Base-by-base conservation (phyloP, 2,329 filamentous ascomycete genomes). In the Fusarium buxicola region DNA sequence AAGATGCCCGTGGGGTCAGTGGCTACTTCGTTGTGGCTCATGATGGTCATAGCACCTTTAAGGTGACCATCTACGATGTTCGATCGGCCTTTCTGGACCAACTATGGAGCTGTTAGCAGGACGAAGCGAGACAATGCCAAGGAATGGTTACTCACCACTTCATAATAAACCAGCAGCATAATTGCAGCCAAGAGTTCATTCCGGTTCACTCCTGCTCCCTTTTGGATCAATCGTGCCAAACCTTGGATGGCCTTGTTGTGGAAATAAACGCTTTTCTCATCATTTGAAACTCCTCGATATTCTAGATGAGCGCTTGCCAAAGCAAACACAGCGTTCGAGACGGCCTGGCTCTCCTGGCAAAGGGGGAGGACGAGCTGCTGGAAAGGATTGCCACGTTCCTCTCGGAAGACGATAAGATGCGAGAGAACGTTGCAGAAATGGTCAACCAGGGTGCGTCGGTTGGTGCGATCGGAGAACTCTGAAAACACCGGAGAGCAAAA, bases 311-410 rank as follows among this genome's bases (percentile, higher is more conserved):
- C 94, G 54, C 90, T 91, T 1, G 92, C 87, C 8, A 97, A 80
- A 1, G 93, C 92, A 56, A 92, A 93, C 58, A 97, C 90, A 9
- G 93, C 92, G 71, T 95, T 92, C 74, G 91, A 90, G 5, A 97
- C 82, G 1, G 85, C 82, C 1, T 78, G 77, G 68, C 84, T 86
- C 38, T 72, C 77, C 44, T 82, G 78, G 3, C 84, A 85, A 34
- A 89, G 76, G 3, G 86, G 86, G n/a, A 89, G 75, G 8, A 89
- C 83, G 12, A 88, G 77, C 65, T 87, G 84, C 63, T 86, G 84
- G 67, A 89, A 89, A 0, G 86, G 85, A 59, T 89, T 89, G 16
- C 84, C 85, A 5, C 80, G 79, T 62, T 89, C 86, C 70, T 89
- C 86, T 28, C 85, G 80, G 63, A 89, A 85, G 16, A 89, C 86